Evolutionary conservation across 306 rosid genomes (phyloP), one percentile per base, ranked within the genome.

Genomic region (Lotus japonicus): DNA sequence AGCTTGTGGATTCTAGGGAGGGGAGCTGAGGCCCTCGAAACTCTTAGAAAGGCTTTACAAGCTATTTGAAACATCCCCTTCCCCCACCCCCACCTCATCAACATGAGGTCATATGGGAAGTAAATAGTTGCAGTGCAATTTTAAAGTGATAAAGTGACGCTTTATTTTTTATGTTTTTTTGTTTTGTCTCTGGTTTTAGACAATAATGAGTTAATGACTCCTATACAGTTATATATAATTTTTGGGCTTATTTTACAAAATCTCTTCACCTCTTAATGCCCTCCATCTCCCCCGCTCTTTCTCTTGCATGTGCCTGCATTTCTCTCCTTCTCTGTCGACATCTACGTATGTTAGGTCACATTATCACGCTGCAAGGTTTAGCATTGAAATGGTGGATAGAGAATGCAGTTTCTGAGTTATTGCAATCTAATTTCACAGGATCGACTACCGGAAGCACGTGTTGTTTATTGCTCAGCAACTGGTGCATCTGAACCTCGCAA

Each of bases 401-500:
- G 45, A 41, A 46, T 70, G 58, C 21, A 15, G 26, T 76, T 72
- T 60, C 49, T 76, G 45, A 63, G 11, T 28, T 26, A 42, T 60
- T 60, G 68, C 66, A 46, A 45, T 83, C 64, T 39, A 48, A 74
- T 67, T 78, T 76, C 33, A 38, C 90, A 94, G 99, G 97, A 82
- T 70, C 83, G 83, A 76, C 90, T 94, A 54, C 89, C 95, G 42
- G 89, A 88, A 73, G 97, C 90, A 64, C 97, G 97, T 51, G 87
- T 94, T 75, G 72, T 90, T 72, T 94, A 94, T 81, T 94, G 99
- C 82, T 94, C 99, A 26, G 99, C 99, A 36, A 94, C 99, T 64
- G 99, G 99, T 60, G 97, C 99, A 57, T 88, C 97, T 23, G 97
- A 94, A 74, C 99, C 98, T 65, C 98, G 98, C 58, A 94, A 94